Base-by-base conservation (phyloP, 1,284 basidiomycete species). In the Amylostereum chailletii region DNA sequence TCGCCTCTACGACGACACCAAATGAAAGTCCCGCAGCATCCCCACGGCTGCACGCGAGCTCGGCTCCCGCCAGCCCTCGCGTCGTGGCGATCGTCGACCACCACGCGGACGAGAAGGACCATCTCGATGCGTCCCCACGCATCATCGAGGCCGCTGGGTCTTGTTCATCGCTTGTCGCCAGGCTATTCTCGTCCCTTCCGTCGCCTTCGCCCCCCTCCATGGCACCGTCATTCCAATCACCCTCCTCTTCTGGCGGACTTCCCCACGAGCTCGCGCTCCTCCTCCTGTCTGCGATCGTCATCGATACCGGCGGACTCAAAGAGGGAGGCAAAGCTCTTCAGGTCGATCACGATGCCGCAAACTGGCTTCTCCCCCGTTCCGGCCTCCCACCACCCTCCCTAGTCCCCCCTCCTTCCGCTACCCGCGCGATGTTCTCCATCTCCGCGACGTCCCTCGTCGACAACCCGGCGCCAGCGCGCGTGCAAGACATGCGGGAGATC, bases 61-160 rank as follows among this genome's bases (percentile, higher is more conserved):
- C 4, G 9, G 62, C 66, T 31, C 66, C 72, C 40, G 64, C 72
- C 4, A 62, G 65, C 29, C 65, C 70, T 1, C 65, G 67, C 6
- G 91, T 98, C 3, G 71, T 80, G 1, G 83, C 86, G 2, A 73
- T 98, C 47, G 69, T 99, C n/a, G 95, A 99, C 64, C 95, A 99
- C 63, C 94, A 99, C 64, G 83, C 78, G 40, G 94, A 98, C 66
- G 94, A 94, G 57, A 75, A 76, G 0, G 68, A 75, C 2, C 80
- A 95, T 62, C 62, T 62, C 4, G 74, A 76, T 50, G 90, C 91
- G 0, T 63, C 73, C 7, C 83, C 87, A 2, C 78, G 93, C 19
- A 66, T 81, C 47, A 75, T 96, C 50, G 64, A 67, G 40, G 76
- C 79, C 0, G 79, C 81, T 0, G 94, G 94, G 2, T 91, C 87